Evolutionary conservation across 345 rosid genomes (phyloP).

Genomic region (Linum lewisii): DNA sequence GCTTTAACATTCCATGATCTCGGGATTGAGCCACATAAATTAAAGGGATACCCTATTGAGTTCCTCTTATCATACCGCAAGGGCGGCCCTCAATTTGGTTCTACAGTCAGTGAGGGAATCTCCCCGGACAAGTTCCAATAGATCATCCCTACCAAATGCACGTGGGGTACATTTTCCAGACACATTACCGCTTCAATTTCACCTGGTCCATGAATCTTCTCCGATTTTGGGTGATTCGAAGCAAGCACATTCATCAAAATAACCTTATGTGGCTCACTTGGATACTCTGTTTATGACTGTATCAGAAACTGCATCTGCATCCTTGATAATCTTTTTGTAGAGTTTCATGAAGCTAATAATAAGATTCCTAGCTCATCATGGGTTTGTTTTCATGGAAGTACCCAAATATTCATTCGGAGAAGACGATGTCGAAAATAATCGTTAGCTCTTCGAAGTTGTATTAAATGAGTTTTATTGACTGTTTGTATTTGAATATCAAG

Average conservation of each 20-base stretch:
- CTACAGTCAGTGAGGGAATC: slow-evolving; percentile 82
- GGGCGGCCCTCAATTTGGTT: slow-evolving; percentile 94
- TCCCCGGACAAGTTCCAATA: slow-evolving; percentile 59
- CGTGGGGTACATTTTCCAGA: neutral
- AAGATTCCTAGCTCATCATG: too few species aligned
- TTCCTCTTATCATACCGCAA: slow-evolving; percentile 77
- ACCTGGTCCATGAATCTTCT: neutral
- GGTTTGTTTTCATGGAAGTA: too few species aligned
- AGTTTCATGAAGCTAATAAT: neutral
- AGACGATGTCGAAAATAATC: too few species aligned
- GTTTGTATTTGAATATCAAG: neutral
- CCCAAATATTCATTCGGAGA: too few species aligned
- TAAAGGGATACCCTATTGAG: slow-evolving; percentile 89
- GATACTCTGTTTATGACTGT: neutral
- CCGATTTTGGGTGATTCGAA: neutral
- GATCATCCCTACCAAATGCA: neutral
- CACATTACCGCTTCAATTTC: neutral
- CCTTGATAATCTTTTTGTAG: neutral
- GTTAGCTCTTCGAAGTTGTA: too few species aligned
- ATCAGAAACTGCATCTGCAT: neutral
- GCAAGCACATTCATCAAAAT: neutral
- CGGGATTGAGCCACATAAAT: slow-evolving; percentile 70
- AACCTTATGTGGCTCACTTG: neutral
- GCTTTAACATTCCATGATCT: slow-evolving; percentile 80
- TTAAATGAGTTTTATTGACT: too few species aligned